These are phyloP conservation scores for Kappamyces sp. DNA, from an alignment of 192 early-diverging fungal species.

Conservation along the genomic window DNA sequence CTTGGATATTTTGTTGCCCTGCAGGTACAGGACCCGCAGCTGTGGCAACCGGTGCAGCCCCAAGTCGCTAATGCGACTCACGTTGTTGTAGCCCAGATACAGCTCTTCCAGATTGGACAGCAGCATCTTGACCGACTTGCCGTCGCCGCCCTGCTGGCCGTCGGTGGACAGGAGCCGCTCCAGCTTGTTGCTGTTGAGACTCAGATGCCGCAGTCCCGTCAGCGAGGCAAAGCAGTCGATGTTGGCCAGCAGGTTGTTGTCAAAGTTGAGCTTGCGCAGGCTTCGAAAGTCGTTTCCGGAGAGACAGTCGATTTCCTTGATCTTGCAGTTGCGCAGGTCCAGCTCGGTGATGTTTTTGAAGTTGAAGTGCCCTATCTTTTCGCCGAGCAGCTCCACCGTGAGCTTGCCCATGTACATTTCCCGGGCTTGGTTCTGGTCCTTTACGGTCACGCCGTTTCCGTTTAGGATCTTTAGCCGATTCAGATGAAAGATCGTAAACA, in stretches of 20 bases:
- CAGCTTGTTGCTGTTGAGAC: conserved; percentile 49
- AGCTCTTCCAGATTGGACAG: conserved; percentile 51
- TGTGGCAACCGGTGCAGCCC: conserved; percentile 41
- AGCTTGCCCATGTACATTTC: conserved; percentile 55
- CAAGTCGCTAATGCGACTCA: conserved; percentile 47
- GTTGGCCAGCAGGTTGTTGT: conserved; percentile 47
- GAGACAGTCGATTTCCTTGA: conserved; percentile 56
- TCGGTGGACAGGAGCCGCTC: conserved; percentile 43
- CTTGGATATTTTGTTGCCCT: conserved; percentile 49
- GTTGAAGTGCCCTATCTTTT: conserved; percentile 52
- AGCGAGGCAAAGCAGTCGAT: conserved; percentile 45
- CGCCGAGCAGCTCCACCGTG: conserved; percentile 52
- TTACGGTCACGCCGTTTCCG: conserved; percentile 45
- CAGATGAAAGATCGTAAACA: conserved; percentile 57
- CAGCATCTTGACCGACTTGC: conserved; percentile 14
- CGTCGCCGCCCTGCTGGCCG: conserved; percentile 14
- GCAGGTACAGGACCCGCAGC: conserved; percentile 43
- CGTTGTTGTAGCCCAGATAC: conserved; percentile 49
- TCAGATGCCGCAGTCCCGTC: conserved; percentile 35
- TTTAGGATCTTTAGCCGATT: conserved; percentile 54
- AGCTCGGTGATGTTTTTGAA: conserved; percentile 52
- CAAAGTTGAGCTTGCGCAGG: conserved; percentile 50
- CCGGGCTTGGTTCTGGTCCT: conserved; percentile 44
- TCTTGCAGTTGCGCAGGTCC: conserved; percentile 58
- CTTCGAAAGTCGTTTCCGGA: conserved; percentile 43